Evolutionary conservation across 2,329 filamentous ascomycete genomes (phyloP), one percentile per base, ranked within the genome.

Genomic region (Penicillium sp.): DNA sequence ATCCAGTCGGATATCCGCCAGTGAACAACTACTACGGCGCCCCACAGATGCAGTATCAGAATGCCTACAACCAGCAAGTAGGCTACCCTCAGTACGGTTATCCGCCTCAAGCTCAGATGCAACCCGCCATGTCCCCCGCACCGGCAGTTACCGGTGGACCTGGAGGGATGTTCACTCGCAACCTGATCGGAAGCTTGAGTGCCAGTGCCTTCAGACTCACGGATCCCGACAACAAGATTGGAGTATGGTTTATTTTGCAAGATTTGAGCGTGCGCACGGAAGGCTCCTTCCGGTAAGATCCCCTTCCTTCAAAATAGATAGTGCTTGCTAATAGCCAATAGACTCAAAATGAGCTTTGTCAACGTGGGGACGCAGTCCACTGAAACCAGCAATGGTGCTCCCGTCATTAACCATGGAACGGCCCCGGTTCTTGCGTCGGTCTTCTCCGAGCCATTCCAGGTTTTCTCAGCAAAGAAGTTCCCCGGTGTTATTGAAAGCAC

Each of bases 381-480:
- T 13, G 71, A 75, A 25, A 63, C 68, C 2, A 68, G 75, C 72
- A 73, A 78, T 35, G 75, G 75, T 29, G 69, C 75, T 5, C 69
- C 79, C 3, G 80, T 77, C 4, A 78, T 96, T 59, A 95, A 92
- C 73, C 88, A 85, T 37, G 89, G 88, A 55, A 88, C 87, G 61
- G 90, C 91, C 0, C 91, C 91, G 0, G 89, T 97, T 13, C 83
- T 98, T 19, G 92, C 93, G 1, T 89, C 88, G 9, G 88, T 87
- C 67, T 98, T 93, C 76, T 96, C 91, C 48, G 90, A 96, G 4
- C 83, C 87, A 3, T 98, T 99, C 80, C 91, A 92, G 53, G 95
- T 99, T 29, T 98, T 89, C 77, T 96, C 91, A 2, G 95, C 95
- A 48, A 99, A 99, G 83, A 97, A 97, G 70, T 99, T 99, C 75